phyloP scores from a whole-genome alignment of 2,329 filamentous ascomycete species.

The Tolypocladium amazonense region DNA sequence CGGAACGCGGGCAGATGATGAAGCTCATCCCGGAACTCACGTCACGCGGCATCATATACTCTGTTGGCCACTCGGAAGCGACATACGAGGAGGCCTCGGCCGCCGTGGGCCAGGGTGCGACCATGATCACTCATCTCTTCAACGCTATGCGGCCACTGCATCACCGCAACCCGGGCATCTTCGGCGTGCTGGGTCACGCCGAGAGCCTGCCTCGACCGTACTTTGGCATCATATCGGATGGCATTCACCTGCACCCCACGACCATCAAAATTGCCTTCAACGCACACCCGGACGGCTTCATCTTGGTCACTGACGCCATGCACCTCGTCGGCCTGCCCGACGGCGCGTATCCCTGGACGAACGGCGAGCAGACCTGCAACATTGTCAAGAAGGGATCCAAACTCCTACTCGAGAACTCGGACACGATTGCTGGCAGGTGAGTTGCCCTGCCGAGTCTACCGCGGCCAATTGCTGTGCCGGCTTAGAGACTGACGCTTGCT shows the following conservation, averaged over 20 bases:
- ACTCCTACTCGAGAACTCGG: constrained; percentile 66
- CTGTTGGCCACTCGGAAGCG: constrained; percentile 79
- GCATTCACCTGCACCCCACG: constrained; percentile 80
- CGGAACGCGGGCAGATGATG: constrained; percentile 65
- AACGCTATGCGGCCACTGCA: constrained; percentile 88
- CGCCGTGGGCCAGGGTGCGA: constrained; percentile 64
- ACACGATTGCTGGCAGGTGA: constrained; percentile 67
- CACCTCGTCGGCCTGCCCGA: constrained; percentile 75
- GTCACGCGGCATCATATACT: constrained; percentile 58
- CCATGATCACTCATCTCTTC: constrained; percentile 89
- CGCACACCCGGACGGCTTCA: constrained; percentile 72
- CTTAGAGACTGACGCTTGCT: constrained; percentile 1
- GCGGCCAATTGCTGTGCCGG: background rate
- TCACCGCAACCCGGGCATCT: constrained; percentile 84
- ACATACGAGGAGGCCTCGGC: constrained; percentile 71
- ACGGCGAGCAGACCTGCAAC: constrained; percentile 47
- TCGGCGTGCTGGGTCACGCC: constrained; percentile 67
- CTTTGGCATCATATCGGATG: constrained; percentile 85
- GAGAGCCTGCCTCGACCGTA: constrained; percentile 53
- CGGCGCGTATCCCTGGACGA: constrained; percentile 78
- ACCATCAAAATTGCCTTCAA: constrained; percentile 84
- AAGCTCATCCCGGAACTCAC: constrained; percentile 56
- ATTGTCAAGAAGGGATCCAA: constrained; percentile 63
- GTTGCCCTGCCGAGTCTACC: constrained; percentile 12
- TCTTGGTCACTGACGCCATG: constrained; percentile 91